A percentile compares a stretch with the other conserved stretches of the same genome.
phyloP scores from a whole-genome alignment of 345 rosid genomes.

The Rhizophora mangle region DNA sequence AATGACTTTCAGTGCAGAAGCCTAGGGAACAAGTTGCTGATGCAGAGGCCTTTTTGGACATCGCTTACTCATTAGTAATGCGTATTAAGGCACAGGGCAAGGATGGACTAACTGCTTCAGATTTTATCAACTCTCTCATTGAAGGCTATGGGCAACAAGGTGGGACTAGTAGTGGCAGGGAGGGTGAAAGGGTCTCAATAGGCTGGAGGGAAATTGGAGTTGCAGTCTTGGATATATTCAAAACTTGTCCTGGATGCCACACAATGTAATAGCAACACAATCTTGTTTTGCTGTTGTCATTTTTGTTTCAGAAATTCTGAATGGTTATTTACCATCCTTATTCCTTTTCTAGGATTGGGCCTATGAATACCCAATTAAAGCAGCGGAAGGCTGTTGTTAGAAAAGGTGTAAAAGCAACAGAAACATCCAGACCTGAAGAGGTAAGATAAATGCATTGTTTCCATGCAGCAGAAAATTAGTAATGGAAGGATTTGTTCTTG shows the following conservation, averaged over 20 bases:
- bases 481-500: background rate
- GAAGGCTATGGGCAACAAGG: slow-evolving; percentile 22
- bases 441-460: slow-evolving; percentile 20
- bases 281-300: background rate
- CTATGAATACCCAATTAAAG: slow-evolving; percentile 29
- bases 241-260: slow-evolving; percentile 26
- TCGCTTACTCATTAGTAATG: slow-evolving; percentile 25
- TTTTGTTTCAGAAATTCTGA: background rate
- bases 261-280: slow-evolving; percentile 36
- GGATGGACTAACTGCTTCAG: slow-evolving; percentile 32
- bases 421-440: slow-evolving; percentile 23
- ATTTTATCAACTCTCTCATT: slow-evolving; percentile 29
- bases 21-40: slow-evolving; percentile 49
- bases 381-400: slow-evolving; percentile 18
- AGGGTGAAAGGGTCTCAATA: slow-evolving; percentile 9
- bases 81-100: slow-evolving; percentile 29
- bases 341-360: slow-evolving; percentile 38
- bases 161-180: slow-evolving; percentile 13
- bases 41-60: slow-evolving; percentile 40
- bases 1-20: slow-evolving; percentile 35
- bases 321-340: background rate
- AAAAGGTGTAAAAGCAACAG: slow-evolving; percentile 7
- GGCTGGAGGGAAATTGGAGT: slow-evolving; percentile 40
- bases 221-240: slow-evolving; percentile 21
- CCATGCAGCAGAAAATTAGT: background rate